Evolutionary conservation across 345 rosid genomes (phyloP), one percentile per base, ranked within the genome.

Genomic region (Excoecaria agallocha): DNA sequence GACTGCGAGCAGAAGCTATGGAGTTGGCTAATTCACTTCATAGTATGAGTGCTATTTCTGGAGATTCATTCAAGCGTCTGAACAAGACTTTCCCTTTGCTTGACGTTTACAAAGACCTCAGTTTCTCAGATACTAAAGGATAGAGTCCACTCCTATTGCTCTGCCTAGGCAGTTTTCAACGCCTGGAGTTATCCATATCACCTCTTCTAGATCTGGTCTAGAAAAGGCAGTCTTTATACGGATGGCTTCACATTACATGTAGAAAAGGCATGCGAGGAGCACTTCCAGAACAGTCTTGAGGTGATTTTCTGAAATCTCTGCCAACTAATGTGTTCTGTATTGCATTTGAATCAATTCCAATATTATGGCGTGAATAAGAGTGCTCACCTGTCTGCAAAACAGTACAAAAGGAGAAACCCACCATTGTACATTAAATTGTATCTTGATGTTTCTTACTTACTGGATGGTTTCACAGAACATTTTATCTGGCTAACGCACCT

Each of bases 1-100:
- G 98, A 9, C 83, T 77, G 78, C 85, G 93, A 76, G 82, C 85
- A 9, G 89, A 91, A 80, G 96, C 98, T 2, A 86, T 90, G 89
- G 85, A 88, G 69, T 74, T 93, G 82, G 96, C 94, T 0, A 84
- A 75, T 67, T 73, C 86, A 62, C 84, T 91, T 43, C 71, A 82
- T 24, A 70, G 73, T 1, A 81, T 89, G 69, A 58, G 72, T 56
- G 97, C 92, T 2, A 84, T 93, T 63, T 85, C 95, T 24, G 82
- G 85, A 74, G 82, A 66, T 65, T 82, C 90, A 3, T 79, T 83
- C 61, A 86, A 82, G 74, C 89, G 93, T 69, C 77, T 91, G 82
- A 87, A 73, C 76, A 86, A 66, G 71, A 86, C 83, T 8, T 93
- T 91, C 69, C 96, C 97, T 55, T 80, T 88, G 83, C 89, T 89